A percentile compares a stretch with the other conserved stretches of the same genome.
phyloP scores from a whole-genome alignment of 352 stramenopile genomes.

The Salisapilia sapeloensis region DNA sequence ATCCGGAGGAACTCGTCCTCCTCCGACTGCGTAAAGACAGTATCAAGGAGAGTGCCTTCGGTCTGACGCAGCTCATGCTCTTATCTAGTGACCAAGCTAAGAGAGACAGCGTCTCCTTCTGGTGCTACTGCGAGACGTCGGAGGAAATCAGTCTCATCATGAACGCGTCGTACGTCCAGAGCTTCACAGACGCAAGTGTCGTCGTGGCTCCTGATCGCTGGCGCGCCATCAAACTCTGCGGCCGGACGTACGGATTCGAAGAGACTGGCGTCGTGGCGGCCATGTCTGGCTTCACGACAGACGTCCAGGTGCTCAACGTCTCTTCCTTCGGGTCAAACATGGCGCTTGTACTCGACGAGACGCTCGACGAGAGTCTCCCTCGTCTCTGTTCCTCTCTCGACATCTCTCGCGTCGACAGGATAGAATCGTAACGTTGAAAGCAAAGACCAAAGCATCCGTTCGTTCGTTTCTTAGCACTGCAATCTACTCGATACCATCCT shows the following conservation, averaged over 20 bases:
- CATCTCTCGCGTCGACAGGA: conserved; percentile 36
- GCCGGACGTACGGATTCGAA: conserved; percentile 66
- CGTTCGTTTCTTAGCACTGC: not conserved
- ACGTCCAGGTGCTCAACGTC: conserved; percentile 75
- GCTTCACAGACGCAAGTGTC: conserved; percentile 52
- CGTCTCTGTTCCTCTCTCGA: conserved; percentile 44
- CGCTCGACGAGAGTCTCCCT: conserved; percentile 49
- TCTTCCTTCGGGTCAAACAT: conserved; percentile 76
- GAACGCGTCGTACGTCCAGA: conserved; percentile 33
- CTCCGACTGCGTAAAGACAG: conserved; percentile 61
- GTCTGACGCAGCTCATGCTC: conserved; percentile 62
- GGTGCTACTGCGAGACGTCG: conserved; percentile 72
- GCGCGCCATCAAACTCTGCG: conserved; percentile 73
- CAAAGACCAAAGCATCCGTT: conserved; percentile 1
- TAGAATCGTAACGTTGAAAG: no score
- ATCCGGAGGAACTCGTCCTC: conserved; percentile 55
- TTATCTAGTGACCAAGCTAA: conserved; percentile 15
- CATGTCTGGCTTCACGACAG: conserved; percentile 67
- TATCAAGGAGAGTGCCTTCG: conserved; percentile 52
- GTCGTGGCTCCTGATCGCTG: conserved; percentile 75
- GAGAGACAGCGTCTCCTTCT: conserved; percentile 34
- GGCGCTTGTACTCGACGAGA: conserved; percentile 64
- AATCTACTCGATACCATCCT: conserved; percentile 31
- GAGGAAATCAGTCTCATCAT: conserved; percentile 75
- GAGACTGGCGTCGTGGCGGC: conserved; percentile 73